phyloP scores from a whole-genome alignment of 2,329 filamentous ascomycete genomes.

The Colletotrichum gloeosporioides region DNA sequence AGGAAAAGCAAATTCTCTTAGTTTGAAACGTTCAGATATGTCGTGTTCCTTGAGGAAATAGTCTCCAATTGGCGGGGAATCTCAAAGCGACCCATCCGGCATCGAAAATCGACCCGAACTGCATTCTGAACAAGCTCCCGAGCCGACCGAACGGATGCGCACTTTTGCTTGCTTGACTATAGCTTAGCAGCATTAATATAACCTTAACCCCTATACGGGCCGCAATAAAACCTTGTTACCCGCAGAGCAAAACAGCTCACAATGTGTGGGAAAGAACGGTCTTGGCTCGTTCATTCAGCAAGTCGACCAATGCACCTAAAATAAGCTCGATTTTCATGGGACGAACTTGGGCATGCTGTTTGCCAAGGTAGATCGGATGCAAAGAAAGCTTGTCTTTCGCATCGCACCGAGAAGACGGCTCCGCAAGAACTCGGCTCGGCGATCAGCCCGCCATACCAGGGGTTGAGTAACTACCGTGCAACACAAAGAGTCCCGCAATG shows the following conservation, averaged over 20 bases:
- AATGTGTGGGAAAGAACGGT: neutral
- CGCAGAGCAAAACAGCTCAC: neutral
- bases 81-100: neutral
- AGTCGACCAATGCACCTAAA: neutral
- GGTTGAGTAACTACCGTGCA: neutral
- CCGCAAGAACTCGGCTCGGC: neutral
- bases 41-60: neutral
- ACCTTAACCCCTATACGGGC: neutral
- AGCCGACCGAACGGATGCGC: neutral
- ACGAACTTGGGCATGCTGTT: neutral
- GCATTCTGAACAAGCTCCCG: neutral
- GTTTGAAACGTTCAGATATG: neutral
- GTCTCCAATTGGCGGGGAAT: neutral
- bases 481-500: neutral
- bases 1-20: neutral
- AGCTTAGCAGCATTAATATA: neutral
- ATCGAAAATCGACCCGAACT: neutral
- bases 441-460: neutral
- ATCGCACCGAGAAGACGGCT: neutral
- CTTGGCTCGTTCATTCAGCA: neutral
- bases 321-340: neutral
- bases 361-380: neutral
- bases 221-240: neutral
- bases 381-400: neutral
- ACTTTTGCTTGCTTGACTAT: neutral